Evolutionary conservation across 2,329 filamentous ascomycete species (phyloP), one percentile per base, ranked within the genome.

Genomic region (Alternaria sp.): DNA sequence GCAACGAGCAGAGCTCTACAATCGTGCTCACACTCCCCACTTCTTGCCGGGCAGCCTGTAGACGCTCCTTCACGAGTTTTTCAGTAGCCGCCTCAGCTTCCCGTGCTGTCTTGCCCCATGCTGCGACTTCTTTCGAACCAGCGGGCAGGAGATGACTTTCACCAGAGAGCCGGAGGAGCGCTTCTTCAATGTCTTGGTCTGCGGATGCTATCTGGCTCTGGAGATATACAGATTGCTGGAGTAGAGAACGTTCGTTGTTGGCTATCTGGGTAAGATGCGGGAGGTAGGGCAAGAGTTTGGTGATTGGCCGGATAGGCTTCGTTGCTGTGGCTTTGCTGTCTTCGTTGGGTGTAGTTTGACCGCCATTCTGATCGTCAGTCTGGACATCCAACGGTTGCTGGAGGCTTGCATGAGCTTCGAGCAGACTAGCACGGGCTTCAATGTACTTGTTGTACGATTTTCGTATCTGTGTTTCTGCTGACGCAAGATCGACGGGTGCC

Each of bases 111-210:
- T 64, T 72, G 2, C 69, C 70, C 77, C 77, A 79, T 3, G 68
- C 66, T 6, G 54, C 61, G 1, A 74, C 67, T n/a, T 71, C 68
- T 44, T 73, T 73, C 4, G 71, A 67, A 2, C 74, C 75, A n/a
- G 74, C 76, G 10, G 76, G 72, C 5, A 81, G 65, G 10, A 81
- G 64, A 57, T 80, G 78, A 60, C 78, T 81, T 66, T 81, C 80
- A 17, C 73, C 78, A 0, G 79, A 77, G 1, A 81, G 69, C 6
- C 79, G 72, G 6, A 74, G 64, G 6, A 81, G 60, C 2, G 72
- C 69, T 21, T 76, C 73, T 12, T 67, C 63, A 2, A 72, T 69
- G 3, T 78, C 74, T 25, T 75, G 74, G 26, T 77, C 74, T 23
- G 73, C 74, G 6, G 69, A 54, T 26, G 68, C 65, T n/a, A 81